A percentile compares a stretch with the other conserved stretches of the same genome.
phyloP scores from a whole-genome alignment of 2,329 filamentous ascomycete genomes.

The Tolypocladium nubicola region DNA sequence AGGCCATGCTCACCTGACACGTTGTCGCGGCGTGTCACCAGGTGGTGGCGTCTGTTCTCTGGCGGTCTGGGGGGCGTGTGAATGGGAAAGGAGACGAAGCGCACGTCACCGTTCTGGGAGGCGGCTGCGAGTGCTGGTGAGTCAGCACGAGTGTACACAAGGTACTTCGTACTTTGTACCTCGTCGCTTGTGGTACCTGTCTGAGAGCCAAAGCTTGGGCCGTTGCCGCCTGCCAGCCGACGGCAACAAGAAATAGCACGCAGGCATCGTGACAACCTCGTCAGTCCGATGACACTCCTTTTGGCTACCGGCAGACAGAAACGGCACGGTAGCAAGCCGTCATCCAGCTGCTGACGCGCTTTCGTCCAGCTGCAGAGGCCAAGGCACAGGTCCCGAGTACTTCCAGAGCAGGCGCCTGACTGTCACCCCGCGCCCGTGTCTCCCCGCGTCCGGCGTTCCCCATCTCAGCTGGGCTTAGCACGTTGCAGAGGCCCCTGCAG shows the following conservation, averaged over 20 bases:
- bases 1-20: constrained; percentile 18
- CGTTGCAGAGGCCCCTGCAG: neutral
- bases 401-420: neutral
- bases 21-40: constrained; percentile 15
- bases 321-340: neutral
- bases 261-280: neutral
- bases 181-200: neutral
- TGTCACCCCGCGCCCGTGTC: neutral
- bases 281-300: neutral
- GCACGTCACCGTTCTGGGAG: neutral
- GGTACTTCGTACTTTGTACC: neutral
- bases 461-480: neutral
- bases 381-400: neutral
- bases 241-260: no score
- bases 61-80: neutral
- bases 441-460: neutral
- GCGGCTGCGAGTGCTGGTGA: neutral
- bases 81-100: neutral
- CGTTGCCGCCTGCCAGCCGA: constrained; percentile 1
- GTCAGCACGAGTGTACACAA: neutral
- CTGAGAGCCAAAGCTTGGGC: neutral
- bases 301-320: neutral
- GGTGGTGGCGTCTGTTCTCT: constrained; percentile 13
- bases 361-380: neutral
- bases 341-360: neutral